Evolutionary conservation across 2,329 filamentous ascomycete species (phyloP).

Genomic region (Cercospora zeae-maydis): DNA sequence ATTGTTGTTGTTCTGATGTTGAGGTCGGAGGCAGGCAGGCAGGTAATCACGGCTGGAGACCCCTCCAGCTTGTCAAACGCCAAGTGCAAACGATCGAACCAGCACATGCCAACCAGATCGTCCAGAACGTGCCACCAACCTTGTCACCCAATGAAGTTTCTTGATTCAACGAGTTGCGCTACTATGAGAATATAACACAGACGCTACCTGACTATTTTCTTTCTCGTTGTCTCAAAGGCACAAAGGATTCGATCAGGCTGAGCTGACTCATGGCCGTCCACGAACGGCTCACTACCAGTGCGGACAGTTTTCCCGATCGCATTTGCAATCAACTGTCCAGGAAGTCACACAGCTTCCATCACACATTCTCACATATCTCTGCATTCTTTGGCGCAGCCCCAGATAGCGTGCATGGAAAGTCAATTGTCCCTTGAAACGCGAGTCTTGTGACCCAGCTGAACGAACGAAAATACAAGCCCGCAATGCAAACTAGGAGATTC

Average conservation of each 20-base stretch:
- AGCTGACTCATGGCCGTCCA: neutral
- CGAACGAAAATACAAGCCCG: neutral
- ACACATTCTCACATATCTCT: neutral
- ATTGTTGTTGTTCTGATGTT: neutral
- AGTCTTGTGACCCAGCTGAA: neutral
- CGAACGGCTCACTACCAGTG: neutral
- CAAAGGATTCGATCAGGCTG: neutral
- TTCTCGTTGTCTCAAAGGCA: constrained; percentile 60
- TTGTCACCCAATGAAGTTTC: constrained; percentile 14
- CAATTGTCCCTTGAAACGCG: neutral
- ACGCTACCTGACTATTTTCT: neutral
- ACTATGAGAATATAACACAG: neutral
- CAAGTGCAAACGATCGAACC: constrained; percentile 12
- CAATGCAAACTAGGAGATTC: accelerated
- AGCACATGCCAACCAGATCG: constrained; percentile 9
- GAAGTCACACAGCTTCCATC: neutral
- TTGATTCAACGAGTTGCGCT: neutral
- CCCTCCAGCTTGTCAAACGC: constrained; percentile 9
- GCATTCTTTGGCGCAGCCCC: neutral
- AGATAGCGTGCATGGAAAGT: neutral
- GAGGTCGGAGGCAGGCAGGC: neutral
- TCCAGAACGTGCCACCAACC: constrained; percentile 17
- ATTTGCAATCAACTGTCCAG: neutral
- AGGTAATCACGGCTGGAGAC: constrained; percentile 3
- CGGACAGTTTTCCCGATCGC: neutral